phyloP scores from a whole-genome alignment of 192 early-diverging fungal genomes.

The Phlyctochytrium planicorne region DNA sequence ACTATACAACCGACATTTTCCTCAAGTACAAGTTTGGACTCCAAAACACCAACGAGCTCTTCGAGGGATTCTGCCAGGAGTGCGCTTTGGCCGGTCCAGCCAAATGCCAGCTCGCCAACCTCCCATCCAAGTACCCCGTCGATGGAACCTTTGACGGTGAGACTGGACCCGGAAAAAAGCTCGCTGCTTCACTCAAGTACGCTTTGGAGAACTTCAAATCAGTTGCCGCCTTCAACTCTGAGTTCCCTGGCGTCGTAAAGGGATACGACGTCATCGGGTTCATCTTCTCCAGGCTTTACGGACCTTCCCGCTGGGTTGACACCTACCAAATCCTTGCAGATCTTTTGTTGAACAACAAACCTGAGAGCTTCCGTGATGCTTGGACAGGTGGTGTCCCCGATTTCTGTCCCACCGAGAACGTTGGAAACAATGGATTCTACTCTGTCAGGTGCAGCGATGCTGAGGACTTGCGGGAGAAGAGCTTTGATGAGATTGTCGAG shows the following conservation, averaged over 20 bases:
- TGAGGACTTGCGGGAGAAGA: background rate
- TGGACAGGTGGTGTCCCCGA: background rate
- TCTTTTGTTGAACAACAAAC: background rate
- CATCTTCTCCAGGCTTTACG: conserved; percentile 14
- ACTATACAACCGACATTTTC: background rate
- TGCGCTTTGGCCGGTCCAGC: conserved; percentile 31
- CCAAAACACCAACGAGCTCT: conserved; percentile 5
- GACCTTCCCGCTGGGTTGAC: conserved; percentile 1
- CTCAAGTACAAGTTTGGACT: conserved; percentile 13
- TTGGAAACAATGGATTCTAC: conserved; percentile 1
- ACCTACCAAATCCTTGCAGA: conserved; percentile 11
- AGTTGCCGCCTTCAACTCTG: background rate
- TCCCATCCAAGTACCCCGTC: background rate
- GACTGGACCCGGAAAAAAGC: background rate
- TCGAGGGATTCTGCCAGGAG: conserved; percentile 19
- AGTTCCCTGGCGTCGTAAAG: background rate
- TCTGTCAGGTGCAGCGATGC: conserved; percentile 18
- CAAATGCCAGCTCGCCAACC: conserved; percentile 23
- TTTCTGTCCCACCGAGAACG: background rate
- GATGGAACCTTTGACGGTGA: background rate
- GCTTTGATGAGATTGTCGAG: conserved; percentile 8
- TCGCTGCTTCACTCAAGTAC: conserved; percentile 6
- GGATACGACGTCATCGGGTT: background rate
- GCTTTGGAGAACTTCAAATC: conserved; percentile 7
- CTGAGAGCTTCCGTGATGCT: background rate